Percentiles rank a stretch among this genome's conserved stretches.
Conservation (phyloP, 768 basidiomycete species). For the Leccinum obscurum region DNA sequence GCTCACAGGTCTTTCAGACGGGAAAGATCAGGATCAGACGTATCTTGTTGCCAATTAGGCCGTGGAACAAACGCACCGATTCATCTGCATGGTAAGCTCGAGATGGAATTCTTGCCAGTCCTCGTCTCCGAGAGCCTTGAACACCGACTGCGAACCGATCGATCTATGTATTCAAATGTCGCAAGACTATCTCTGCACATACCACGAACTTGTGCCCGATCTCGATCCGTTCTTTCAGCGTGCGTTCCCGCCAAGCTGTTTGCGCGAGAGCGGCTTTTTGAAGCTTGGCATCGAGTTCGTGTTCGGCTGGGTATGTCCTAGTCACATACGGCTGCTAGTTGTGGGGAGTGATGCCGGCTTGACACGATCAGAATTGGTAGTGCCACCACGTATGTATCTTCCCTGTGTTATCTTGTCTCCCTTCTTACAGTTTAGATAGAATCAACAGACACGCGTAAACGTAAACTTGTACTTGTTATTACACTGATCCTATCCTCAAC, state of each 20-base stretch:
- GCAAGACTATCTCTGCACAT: conserved; percentile 29
- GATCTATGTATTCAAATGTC: neutral
- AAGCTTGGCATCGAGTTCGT: conserved; percentile 43
- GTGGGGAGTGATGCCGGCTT: too few species aligned
- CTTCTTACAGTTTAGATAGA: too few species aligned
- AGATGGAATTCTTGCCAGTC: conserved; percentile 50
- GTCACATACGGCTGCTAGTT: too few species aligned
- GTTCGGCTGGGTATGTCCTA: too few species aligned
- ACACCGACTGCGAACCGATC: conserved; percentile 41
- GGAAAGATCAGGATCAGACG: neutral
- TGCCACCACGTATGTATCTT: too few species aligned
- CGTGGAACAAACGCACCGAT: conserved; percentile 56
- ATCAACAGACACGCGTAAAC: too few species aligned
- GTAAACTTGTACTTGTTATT: too few species aligned
- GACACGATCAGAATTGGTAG: too few species aligned
- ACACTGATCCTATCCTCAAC: too few species aligned
- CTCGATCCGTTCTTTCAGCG: conserved; percentile 62
- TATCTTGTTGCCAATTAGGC: neutral
- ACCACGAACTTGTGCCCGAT: conserved; percentile 77
- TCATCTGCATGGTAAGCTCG: conserved; percentile 90
- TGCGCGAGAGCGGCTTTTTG: conserved; percentile 63
- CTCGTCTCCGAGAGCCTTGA: conserved; percentile 46
- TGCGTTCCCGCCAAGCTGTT: conserved; percentile 63
- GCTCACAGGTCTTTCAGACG: conserved; percentile 64
- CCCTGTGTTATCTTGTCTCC: too few species aligned